Percentiles rank a stretch among this genome's conserved stretches.
Evolutionary conservation across 1,284 basidiomycete species (phyloP).

Genomic region (Sporisorium graminicola): DNA sequence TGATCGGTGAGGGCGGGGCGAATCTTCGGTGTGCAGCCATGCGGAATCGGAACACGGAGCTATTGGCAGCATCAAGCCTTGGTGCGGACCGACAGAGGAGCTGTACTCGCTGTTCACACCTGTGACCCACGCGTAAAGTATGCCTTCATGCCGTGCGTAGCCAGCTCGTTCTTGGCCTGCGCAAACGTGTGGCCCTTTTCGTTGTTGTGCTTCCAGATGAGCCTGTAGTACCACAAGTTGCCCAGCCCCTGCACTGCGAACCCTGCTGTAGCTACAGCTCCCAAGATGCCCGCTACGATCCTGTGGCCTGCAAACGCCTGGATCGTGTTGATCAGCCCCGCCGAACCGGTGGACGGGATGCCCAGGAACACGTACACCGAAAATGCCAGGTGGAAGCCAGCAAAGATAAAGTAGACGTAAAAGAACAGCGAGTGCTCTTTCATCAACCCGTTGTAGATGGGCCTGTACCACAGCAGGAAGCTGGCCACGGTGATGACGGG

Average conservation of each 20-base stretch:
- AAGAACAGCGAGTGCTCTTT: slow-evolving; percentile 76
- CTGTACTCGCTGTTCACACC: slow-evolving; percentile 14
- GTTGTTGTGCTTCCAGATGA: slow-evolving; percentile 85
- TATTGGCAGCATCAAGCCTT: neutral
- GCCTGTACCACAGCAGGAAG: slow-evolving; percentile 87
- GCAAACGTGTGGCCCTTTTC: slow-evolving; percentile 72
- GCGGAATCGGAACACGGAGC: neutral
- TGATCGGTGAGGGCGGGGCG: neutral
- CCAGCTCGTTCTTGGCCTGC: slow-evolving; percentile 86
- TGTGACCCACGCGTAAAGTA: slow-evolving; percentile 74
- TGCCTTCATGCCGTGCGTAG: slow-evolving; percentile 85
- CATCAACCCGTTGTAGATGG: slow-evolving; percentile 96
- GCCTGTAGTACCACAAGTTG: slow-evolving; percentile 82
- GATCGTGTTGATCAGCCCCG: slow-evolving; percentile 93
- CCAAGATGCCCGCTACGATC: slow-evolving; percentile 73
- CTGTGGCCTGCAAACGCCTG: slow-evolving; percentile 70
- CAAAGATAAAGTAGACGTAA: slow-evolving; percentile 75
- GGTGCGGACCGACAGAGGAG: too few relatives aligned
- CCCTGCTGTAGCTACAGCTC: slow-evolving; percentile 83
- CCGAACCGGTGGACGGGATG: slow-evolving; percentile 83
- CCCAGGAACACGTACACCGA: slow-evolving; percentile 74
- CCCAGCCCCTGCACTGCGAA: slow-evolving; percentile 89
- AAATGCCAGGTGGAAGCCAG: slow-evolving; percentile 91
- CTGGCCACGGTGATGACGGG: slow-evolving; percentile 83
- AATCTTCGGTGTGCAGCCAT: too few relatives aligned